Conservation (phyloP, 768 basidiomycete genomes). For the Amanita exitialis region DNA sequence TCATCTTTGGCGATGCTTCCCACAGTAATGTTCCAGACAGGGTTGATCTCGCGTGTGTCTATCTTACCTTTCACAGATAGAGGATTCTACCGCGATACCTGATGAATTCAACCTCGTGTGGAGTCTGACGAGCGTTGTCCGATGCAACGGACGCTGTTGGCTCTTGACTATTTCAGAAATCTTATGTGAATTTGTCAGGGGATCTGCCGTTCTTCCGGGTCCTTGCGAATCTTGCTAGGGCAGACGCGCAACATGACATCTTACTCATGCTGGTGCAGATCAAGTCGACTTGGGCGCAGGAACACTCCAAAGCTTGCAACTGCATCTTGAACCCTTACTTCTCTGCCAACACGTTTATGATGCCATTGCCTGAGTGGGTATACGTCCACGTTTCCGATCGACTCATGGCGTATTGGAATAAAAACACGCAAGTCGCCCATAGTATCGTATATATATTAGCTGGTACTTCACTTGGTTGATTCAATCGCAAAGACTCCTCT, state of each 20-base stretch:
- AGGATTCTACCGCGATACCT: constrained; percentile 2
- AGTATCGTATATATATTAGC: constrained; percentile 20
- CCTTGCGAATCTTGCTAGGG: constrained; percentile 2
- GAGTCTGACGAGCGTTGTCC: constrained; percentile 17
- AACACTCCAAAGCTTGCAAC: constrained; percentile 59
- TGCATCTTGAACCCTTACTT: constrained; percentile 56
- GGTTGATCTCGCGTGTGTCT: constrained; percentile 1
- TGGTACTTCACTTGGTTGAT: neutral
- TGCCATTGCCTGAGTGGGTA: constrained; percentile 60
- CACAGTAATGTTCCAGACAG: neutral
- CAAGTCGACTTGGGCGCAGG: constrained; percentile 31
- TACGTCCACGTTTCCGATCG: constrained; percentile 73
- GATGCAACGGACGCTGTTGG: constrained; percentile 15
- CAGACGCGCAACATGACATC: constrained; percentile 1
- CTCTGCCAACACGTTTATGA: constrained; percentile 64
- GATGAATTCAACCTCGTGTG: constrained; percentile 12
- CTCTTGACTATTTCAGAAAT: constrained; percentile 18
- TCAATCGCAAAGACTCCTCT: constrained; percentile 16
- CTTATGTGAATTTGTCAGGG: constrained; percentile 2
- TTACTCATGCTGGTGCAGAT: neutral
- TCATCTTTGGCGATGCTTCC: neutral
- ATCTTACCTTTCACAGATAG: neutral
- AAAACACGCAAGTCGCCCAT: constrained; percentile 31
- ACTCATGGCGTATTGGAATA: constrained; percentile 24
- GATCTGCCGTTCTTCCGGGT: neutral